Percentiles rank a stretch among this genome's conserved stretches.
phyloP scores from a whole-genome alignment of 257 asterid genomes.

The Ilex asprella region DNA sequence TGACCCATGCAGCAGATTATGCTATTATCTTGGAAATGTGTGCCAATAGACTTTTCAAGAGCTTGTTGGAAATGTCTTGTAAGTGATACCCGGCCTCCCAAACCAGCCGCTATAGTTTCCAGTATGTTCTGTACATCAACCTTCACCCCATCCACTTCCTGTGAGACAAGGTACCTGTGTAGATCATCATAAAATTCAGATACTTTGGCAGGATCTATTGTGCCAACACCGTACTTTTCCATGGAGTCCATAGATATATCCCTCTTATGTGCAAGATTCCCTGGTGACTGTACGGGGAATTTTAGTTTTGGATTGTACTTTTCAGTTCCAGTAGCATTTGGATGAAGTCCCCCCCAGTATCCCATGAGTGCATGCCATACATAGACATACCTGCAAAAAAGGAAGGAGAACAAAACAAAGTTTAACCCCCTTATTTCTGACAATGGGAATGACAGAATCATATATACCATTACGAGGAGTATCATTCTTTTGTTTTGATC shows the following conservation, averaged over 20 bases:
- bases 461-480: too few species aligned
- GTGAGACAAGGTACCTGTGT: constrained; percentile 39
- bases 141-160: constrained; percentile 43
- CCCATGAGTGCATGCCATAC: constrained; percentile 48
- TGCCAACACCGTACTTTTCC: constrained; percentile 41
- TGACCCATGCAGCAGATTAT: constrained; percentile 61
- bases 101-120: constrained; percentile 41
- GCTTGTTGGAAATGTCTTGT: constrained; percentile 34
- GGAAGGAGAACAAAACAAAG: constrained; percentile 4
- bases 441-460: too few species aligned
- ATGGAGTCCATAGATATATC: constrained; percentile 36
- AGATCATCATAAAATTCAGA: constrained; percentile 38
- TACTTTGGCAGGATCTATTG: constrained; percentile 28
- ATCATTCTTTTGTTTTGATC: too few species aligned
- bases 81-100: constrained; percentile 42
- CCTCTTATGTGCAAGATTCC: constrained; percentile 33
- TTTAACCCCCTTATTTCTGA: too few species aligned
- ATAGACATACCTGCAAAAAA: constrained; percentile 28
- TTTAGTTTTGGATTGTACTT: constrained; percentile 33
- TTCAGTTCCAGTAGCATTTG: constrained; percentile 28
- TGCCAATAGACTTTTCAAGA: constrained; percentile 48
- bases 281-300: constrained; percentile 34
- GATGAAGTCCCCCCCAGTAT: constrained; percentile 51
- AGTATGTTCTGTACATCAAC: constrained; percentile 43
- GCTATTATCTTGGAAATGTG: constrained; percentile 43